Conservation (phyloP, 2,329 filamentous ascomycete species). For the Nemania sp. region DNA sequence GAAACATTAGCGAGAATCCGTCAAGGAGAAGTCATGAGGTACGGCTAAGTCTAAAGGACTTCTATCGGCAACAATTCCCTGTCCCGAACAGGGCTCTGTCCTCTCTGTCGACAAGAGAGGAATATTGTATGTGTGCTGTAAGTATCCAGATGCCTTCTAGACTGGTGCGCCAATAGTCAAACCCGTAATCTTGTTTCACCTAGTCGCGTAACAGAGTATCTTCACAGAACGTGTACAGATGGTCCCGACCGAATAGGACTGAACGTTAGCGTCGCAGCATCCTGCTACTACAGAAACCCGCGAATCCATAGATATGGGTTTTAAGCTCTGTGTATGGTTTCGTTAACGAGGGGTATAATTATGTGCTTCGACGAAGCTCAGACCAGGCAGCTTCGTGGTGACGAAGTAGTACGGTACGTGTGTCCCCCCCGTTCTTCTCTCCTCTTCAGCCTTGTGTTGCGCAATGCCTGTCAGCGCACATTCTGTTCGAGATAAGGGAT, state of each 20-base stretch:
- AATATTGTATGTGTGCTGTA: neutral
- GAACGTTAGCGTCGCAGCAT: too few species aligned
- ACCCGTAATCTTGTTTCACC: too few species aligned
- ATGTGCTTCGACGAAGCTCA: neutral
- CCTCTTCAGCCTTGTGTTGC: neutral
- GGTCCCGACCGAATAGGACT: too few species aligned
- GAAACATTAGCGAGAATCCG: neutral
- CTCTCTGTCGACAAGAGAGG: neutral
- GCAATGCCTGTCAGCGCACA: neutral
- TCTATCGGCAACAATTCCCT: neutral
- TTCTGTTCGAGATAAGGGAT: neutral
- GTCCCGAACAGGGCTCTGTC: neutral
- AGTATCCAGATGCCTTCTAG: too few species aligned
- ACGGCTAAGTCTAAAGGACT: neutral
- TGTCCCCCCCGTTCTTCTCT: neutral
- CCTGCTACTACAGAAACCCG: too few species aligned
- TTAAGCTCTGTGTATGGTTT: neutral
- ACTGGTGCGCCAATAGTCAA: too few species aligned
- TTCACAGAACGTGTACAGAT: too few species aligned
- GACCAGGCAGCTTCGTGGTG: neutral
- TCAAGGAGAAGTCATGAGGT: constrained; percentile 5
- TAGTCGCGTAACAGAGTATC: too few species aligned
- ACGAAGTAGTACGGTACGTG: neutral
- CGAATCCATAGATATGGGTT: too few species aligned
- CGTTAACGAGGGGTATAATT: neutral